A percentile compares a stretch with the other conserved stretches of the same genome.
Conservation (phyloP, 73 alveolate genomes). For the Effrenium voratum region DNA sequence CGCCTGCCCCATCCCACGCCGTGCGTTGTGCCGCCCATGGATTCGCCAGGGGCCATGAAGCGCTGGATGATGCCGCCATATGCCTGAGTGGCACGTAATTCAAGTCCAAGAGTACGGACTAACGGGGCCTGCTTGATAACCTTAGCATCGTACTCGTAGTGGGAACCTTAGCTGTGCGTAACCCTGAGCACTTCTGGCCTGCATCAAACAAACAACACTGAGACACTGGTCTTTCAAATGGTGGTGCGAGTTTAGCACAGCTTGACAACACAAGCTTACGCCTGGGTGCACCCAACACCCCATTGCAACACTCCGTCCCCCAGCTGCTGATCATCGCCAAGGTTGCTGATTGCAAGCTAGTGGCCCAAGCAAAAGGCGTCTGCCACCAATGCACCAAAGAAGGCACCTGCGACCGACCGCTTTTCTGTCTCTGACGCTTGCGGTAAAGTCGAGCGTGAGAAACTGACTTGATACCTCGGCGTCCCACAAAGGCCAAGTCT, state of each 20-base stretch:
- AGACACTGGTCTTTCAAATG: too few relatives aligned
- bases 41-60: slow-evolving; percentile 89
- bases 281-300: too few relatives aligned
- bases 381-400: slow-evolving; percentile 55
- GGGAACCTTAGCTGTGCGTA: not conserved
- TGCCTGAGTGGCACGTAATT: too few relatives aligned
- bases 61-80: slow-evolving; percentile 75
- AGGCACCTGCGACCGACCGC: slow-evolving; percentile 22
- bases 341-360: not conserved
- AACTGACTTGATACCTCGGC: too few relatives aligned
- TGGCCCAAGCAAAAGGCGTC: slow-evolving; percentile 36
- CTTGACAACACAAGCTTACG: too few relatives aligned
- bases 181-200: too few relatives aligned
- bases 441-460: too few relatives aligned
- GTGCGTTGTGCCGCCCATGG: slow-evolving; percentile 91
- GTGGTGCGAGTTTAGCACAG: too few relatives aligned
- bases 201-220: too few relatives aligned
- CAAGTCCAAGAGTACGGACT: too few relatives aligned
- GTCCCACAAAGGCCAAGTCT: too few relatives aligned
- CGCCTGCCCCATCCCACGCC: slow-evolving; percentile 94
- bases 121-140: slow-evolving; percentile 41
- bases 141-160: slow-evolving; percentile 70
- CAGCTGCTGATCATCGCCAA: not conserved
- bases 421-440: too few relatives aligned
- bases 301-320: not conserved